These are phyloP conservation scores for Bipolaris sorokiniana DNA, from an alignment of 2,329 filamentous ascomycete species.

Conservation along the genomic window DNA sequence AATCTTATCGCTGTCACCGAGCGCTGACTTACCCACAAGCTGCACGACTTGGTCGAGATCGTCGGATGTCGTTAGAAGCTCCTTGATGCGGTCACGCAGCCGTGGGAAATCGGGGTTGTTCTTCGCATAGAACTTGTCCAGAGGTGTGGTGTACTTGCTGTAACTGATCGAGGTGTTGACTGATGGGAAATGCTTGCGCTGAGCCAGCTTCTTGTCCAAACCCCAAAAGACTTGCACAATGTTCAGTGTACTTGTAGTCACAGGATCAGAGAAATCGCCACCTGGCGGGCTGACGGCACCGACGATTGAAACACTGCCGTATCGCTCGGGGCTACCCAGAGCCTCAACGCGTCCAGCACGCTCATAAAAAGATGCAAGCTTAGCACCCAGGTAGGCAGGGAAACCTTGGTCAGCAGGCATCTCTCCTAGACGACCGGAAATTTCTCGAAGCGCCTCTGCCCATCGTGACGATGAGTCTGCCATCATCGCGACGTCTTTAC, in stretches of 20 bases:
- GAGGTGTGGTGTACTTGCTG: conserved; percentile 89
- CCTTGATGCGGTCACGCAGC: conserved; percentile 89
- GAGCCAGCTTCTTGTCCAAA: conserved; percentile 98
- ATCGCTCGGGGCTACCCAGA: conserved; percentile 85
- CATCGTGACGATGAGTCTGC: conserved; percentile 97
- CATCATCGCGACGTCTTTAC: conserved; percentile 99
- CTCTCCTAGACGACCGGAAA: conserved; percentile 97
- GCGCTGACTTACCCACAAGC: conserved; percentile 93
- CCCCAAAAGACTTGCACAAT: conserved; percentile 99
- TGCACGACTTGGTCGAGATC: conserved; percentile 99
- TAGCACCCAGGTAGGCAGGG: conserved; percentile 94
- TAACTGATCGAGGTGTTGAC: conserved; percentile 96
- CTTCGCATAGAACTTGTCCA: conserved; percentile 95
- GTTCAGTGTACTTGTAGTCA: conserved; percentile 89
- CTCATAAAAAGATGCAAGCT: conserved; percentile 99
- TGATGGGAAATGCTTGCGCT: conserved; percentile 98
- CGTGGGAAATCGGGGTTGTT: conserved; percentile 92
- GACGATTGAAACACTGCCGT: conserved; percentile 95
- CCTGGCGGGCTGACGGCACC: conserved; percentile 96
- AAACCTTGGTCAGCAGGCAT: conserved; percentile 99
- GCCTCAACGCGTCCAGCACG: conserved; percentile 87
- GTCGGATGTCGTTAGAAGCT: conserved; percentile 92
- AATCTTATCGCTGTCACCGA: conserved; percentile 98
- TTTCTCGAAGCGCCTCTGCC: conserved; percentile 97
- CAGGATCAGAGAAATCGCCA: conserved; percentile 98